phyloP scores from a whole-genome alignment of 805 yeast genomes.

The Starmerella apicola region DNA sequence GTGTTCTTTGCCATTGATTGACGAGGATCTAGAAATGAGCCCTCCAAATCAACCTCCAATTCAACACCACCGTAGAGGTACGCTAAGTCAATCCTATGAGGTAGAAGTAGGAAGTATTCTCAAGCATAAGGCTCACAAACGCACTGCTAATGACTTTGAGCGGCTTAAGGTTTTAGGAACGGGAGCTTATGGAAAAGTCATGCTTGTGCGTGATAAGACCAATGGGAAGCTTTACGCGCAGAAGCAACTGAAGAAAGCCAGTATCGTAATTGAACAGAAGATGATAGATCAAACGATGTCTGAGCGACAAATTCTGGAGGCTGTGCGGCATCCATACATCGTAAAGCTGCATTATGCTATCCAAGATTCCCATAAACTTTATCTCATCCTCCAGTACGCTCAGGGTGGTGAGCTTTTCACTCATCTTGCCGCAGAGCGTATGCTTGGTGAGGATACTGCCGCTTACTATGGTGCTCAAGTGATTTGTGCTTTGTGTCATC shows the following conservation, averaged over 20 bases:
- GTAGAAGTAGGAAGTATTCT: constrained; percentile 34
- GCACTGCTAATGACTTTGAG: constrained; percentile 43
- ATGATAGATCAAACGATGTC: constrained; percentile 67
- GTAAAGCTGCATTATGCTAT: constrained; percentile 73
- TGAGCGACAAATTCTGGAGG: constrained; percentile 59
- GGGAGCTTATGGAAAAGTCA: constrained; percentile 83
- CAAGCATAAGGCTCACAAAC: constrained; percentile 18
- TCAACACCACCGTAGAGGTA: constrained; percentile 16
- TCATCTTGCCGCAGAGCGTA: constrained; percentile 40
- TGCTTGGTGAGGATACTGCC: constrained; percentile 49
- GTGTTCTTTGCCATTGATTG: background rate
- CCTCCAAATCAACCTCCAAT: background rate
- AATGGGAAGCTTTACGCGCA: constrained; percentile 68
- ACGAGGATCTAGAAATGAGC: background rate
- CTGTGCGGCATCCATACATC: constrained; percentile 67
- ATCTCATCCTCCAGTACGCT: constrained; percentile 63
- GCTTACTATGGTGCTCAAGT: constrained; percentile 73
- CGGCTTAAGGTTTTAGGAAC: constrained; percentile 68
- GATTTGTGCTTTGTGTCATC: constrained; percentile 60
- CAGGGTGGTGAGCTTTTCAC: constrained; percentile 81
- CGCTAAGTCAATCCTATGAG: constrained; percentile 31
- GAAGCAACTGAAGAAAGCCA: constrained; percentile 73
- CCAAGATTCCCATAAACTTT: constrained; percentile 67
- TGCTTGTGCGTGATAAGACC: constrained; percentile 53
- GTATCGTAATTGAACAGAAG: constrained; percentile 47